phyloP scores from a whole-genome alignment of 371 early-diverging fungal species.

The Apophysomyces ossiformis region DNA sequence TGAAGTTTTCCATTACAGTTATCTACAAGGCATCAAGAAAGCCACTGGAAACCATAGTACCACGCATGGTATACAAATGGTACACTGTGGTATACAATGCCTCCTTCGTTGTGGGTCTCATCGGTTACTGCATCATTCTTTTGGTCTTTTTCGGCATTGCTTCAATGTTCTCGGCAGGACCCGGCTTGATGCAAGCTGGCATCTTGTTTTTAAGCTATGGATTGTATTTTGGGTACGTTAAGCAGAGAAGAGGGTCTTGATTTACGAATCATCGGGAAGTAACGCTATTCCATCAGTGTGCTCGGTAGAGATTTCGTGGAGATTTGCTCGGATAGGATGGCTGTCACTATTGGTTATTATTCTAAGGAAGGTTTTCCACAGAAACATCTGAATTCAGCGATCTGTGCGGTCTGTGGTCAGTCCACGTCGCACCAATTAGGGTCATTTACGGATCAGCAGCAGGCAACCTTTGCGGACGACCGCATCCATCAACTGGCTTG shows the following conservation, averaged over 20 bases:
- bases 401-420: slow-evolving; percentile 87
- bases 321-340: slow-evolving; percentile 84
- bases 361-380: slow-evolving; percentile 71
- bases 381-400: slow-evolving; percentile 71
- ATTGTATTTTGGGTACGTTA: slow-evolving; percentile 71
- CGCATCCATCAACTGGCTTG: slow-evolving; percentile 74
- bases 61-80: slow-evolving; percentile 76
- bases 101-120: slow-evolving; percentile 66
- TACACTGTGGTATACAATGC: slow-evolving; percentile 65
- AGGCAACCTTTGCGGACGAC: slow-evolving; percentile 44
- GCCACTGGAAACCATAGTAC: slow-evolving; percentile 71
- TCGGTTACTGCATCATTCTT: slow-evolving; percentile 63
- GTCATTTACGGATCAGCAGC: slow-evolving; percentile 32
- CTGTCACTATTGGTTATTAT: slow-evolving; percentile 77
- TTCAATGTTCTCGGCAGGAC: slow-evolving; percentile 42
- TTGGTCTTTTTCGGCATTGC: slow-evolving; percentile 64
- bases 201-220: slow-evolving; percentile 63
- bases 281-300: slow-evolving; percentile 44
- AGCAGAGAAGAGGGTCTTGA: not conserved
- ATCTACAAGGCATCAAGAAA: slow-evolving; percentile 62
- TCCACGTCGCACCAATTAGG: slow-evolving; percentile 31
- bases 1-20: slow-evolving; percentile 35
- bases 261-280: not conserved
- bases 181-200: slow-evolving; percentile 53
- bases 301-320: slow-evolving; percentile 87